phyloP scores from a whole-genome alignment of 805 yeast species.

The Cyberlindnera nakhonratchasimensis region DNA sequence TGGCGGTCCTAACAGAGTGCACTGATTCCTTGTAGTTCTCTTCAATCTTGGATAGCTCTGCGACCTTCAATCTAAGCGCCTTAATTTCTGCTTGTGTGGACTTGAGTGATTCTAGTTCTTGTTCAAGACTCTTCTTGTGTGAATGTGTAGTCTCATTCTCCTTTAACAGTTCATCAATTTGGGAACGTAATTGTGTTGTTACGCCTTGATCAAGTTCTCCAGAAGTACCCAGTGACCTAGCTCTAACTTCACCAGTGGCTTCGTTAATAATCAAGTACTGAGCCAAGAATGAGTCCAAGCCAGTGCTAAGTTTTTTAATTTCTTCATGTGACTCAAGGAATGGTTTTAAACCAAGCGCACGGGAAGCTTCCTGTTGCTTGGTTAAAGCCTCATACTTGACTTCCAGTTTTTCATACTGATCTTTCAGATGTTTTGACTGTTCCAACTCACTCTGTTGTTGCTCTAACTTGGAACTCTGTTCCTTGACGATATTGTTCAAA shows the following conservation, averaged over 20 bases:
- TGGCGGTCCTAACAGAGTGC: slow-evolving; percentile 68
- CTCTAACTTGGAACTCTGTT: slow-evolving; percentile 46
- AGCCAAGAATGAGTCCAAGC: slow-evolving; percentile 28
- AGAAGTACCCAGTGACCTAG: slow-evolving; percentile 8
- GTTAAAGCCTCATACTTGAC: slow-evolving; percentile 41
- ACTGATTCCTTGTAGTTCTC: slow-evolving; percentile 68
- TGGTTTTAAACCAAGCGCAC: slow-evolving; percentile 32
- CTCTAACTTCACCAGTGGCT: slow-evolving; percentile 19
- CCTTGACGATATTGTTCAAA: slow-evolving; percentile 51
- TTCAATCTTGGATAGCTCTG: slow-evolving; percentile 45
- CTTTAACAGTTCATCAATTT: slow-evolving; percentile 51
- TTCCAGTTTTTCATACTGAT: slow-evolving; percentile 47
- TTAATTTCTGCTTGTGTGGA: slow-evolving; percentile 25
- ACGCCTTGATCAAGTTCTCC: slow-evolving; percentile 2
- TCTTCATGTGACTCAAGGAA: slow-evolving; percentile 30
- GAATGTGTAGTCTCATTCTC: slow-evolving; percentile 43
- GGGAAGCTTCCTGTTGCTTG: slow-evolving; percentile 42
- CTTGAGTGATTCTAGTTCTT: slow-evolving; percentile 29
- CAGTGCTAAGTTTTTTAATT: slow-evolving; percentile 27
- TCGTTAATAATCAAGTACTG: slow-evolving; percentile 24
- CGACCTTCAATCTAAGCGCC: slow-evolving; percentile 29
- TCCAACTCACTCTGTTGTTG: slow-evolving; percentile 39
- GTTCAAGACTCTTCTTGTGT: slow-evolving; percentile 31
- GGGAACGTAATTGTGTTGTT: slow-evolving; percentile 42
- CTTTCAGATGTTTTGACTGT: slow-evolving; percentile 42